Base-by-base conservation (phyloP, 2,329 filamentous ascomycete species). In the Colletotrichum sp. region DNA sequence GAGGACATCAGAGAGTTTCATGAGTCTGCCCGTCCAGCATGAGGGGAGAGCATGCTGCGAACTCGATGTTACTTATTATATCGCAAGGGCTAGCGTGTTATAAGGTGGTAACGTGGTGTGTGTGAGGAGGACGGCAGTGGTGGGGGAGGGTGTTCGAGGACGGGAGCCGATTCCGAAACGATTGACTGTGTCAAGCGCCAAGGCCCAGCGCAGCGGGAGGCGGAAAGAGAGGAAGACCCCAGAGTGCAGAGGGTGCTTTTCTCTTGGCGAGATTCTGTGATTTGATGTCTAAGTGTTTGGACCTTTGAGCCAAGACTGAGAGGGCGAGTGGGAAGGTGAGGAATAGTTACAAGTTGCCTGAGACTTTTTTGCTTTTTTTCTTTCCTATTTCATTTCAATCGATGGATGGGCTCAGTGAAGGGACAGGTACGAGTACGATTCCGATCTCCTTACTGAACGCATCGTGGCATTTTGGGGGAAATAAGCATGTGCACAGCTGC, bases 141-240 rank as follows among this genome's bases (percentile, higher is more conserved):
- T 52, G 43, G 43, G n/a, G 43, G 43, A 52, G 28, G 21, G 67
- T 61, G 67, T 70, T 70, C 55, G 56, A 70, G 67, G 32, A 56
- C 43, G 58, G 32, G 43, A 71, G n/a, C 26, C 13, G n/a, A 69
- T 61, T 76, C 34, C 73, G 70, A 76, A 76, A 76, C 70, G 48
- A 30, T 38, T 62, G 34, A 52, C 65, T 76, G 73, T 75, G 62
- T 73, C 73, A 76, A 69, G 70, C 73, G 73, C 73, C 65, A 68
- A 69, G 70, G 73, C 68, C 69, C 30, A 21, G 48, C 38, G 43
- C 43, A n/a, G 43, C 43, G 43, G 43, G 43, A 52, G 43, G 43
- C 43, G 43, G 43, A 24, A 52, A 32, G 70, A 48, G 18, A 69
- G 32, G 65, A 56, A 18, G 52, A 30, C 26, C 26, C 34, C 32